phyloP scores from a whole-genome alignment of 1,139 yeast genomes.

The Taphrina communis region DNA sequence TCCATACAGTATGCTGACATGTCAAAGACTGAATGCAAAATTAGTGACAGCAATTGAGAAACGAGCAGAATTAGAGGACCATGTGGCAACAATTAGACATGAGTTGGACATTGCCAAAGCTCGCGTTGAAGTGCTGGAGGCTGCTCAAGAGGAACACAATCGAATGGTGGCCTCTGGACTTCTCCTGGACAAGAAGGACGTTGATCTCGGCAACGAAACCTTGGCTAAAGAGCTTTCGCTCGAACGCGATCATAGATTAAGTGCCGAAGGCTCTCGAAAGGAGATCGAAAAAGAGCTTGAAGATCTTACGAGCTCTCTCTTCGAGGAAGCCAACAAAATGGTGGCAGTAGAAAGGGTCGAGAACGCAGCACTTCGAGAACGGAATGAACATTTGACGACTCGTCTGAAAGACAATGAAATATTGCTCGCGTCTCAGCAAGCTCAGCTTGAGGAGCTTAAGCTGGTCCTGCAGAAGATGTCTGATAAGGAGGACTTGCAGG shows the following conservation, averaged over 20 bases:
- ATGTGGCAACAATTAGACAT: slow-evolving; percentile 49
- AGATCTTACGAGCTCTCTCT: slow-evolving; percentile 69
- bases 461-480: slow-evolving; percentile 59
- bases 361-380: slow-evolving; percentile 52
- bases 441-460: slow-evolving; percentile 74
- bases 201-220: slow-evolving; percentile 47
- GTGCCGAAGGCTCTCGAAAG: slow-evolving; percentile 61
- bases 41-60: slow-evolving; percentile 52
- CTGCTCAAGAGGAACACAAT: slow-evolving; percentile 48
- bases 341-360: slow-evolving; percentile 67
- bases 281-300: slow-evolving; percentile 69
- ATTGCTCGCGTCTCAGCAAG: slow-evolving; percentile 68
- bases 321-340: slow-evolving; percentile 74
- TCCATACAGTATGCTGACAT: slow-evolving; percentile 3
- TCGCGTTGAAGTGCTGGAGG: slow-evolving; percentile 45
- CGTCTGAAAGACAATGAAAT: slow-evolving; percentile 75
- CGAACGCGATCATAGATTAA: slow-evolving; percentile 47
- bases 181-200: slow-evolving; percentile 47
- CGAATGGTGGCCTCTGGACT: slow-evolving; percentile 48
- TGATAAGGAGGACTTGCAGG: slow-evolving; percentile 44
- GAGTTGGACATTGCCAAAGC: slow-evolving; percentile 44
- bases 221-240: slow-evolving; percentile 45
- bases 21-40: slow-evolving; percentile 44
- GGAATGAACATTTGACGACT: slow-evolving; percentile 63
- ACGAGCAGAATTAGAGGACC: slow-evolving; percentile 53